These are phyloP conservation scores for Hordeum marinum DNA, from an alignment of 176 grass and related monocot genomes.

Conservation along the genomic window DNA sequence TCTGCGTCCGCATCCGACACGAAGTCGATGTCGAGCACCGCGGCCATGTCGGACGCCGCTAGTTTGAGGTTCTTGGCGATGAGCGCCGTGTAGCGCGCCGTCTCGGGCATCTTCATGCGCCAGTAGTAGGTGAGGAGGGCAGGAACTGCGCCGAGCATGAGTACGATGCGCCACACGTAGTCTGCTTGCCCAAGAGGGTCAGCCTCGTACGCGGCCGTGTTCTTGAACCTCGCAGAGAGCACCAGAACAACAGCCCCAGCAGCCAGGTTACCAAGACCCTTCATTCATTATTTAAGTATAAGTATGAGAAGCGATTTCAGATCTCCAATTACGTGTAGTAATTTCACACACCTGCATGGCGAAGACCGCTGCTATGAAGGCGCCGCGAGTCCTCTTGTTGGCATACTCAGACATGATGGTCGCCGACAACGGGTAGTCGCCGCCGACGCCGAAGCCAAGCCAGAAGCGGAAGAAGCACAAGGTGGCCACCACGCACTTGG, in stretches of 20 bases:
- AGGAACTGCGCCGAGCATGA: slow-evolving; percentile 51
- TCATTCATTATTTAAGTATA: background rate
- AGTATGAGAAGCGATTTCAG: background rate
- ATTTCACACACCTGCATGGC: background rate
- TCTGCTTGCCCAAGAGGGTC: slow-evolving; percentile 4
- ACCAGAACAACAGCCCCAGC: background rate
- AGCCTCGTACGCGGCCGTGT: background rate
- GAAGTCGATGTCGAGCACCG: background rate
- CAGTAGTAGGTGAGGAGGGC: slow-evolving; percentile 65
- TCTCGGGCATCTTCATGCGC: slow-evolving; percentile 76
- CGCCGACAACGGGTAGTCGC: background rate
- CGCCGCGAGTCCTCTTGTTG: background rate
- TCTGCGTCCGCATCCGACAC: background rate
- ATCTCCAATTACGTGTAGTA: too few species aligned
- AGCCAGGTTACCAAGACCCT: background rate
- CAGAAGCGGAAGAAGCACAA: slow-evolving; percentile 6
- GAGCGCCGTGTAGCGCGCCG: slow-evolving; percentile 64
- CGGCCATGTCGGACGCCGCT: slow-evolving; percentile 57
- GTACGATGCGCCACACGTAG: slow-evolving; percentile 48
- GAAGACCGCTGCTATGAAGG: background rate
- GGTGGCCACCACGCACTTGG: background rate
- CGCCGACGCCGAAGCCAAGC: background rate
- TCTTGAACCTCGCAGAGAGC: background rate
- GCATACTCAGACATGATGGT: background rate
- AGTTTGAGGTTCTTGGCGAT: slow-evolving; percentile 60